phyloP scores from a whole-genome alignment of 1,139 yeast species.

The Ashbya aceris region DNA sequence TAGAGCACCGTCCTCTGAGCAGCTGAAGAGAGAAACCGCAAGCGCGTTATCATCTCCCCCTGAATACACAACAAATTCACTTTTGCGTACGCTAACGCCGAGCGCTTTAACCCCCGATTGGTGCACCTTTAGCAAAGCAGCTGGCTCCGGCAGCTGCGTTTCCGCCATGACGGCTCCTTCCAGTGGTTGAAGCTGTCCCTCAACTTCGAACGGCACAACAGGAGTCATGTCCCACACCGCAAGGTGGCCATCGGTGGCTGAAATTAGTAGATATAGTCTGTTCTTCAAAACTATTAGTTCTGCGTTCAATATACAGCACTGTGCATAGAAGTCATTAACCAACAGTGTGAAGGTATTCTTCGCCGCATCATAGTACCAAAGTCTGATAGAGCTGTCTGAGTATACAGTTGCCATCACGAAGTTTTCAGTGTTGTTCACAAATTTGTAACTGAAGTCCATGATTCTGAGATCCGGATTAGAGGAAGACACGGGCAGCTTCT shows the following conservation, averaged over 20 bases:
- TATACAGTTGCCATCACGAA: slow-evolving; percentile 61
- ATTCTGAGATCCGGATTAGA: slow-evolving; percentile 74
- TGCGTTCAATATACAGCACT: slow-evolving; percentile 68
- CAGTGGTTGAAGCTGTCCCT: slow-evolving; percentile 6
- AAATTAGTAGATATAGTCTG: slow-evolving; percentile 37
- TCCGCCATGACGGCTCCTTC: slow-evolving; percentile 2
- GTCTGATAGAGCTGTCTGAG: slow-evolving; percentile 69
- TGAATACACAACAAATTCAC: slow-evolving; percentile 39
- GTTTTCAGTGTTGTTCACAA: slow-evolving; percentile 22
- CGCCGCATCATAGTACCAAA: slow-evolving; percentile 45
- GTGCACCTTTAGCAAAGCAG: slow-evolving; percentile 50
- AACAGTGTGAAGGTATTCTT: slow-evolving; percentile 36
- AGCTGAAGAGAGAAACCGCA: slow-evolving; percentile 35
- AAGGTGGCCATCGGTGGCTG: slow-evolving; percentile 79
- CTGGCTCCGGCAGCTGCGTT: slow-evolving; percentile 12
- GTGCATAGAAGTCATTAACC: slow-evolving; percentile 45
- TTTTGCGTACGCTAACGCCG: slow-evolving; percentile 17
- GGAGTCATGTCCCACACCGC: slow-evolving; percentile 48
- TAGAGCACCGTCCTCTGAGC: slow-evolving; percentile 18
- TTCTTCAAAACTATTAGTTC: slow-evolving; percentile 35
- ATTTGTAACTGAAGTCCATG: slow-evolving; percentile 63
- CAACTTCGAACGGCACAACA: slow-evolving; percentile 17
- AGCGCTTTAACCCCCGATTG: slow-evolving; percentile 75
- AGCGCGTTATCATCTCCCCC: slow-evolving; percentile 94
- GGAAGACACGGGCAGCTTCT: slow-evolving; percentile 39